Evolutionary conservation across 257 asterid genomes (phyloP), one percentile per base, ranked within the genome.

Genomic region (Catharanthus roseus): DNA sequence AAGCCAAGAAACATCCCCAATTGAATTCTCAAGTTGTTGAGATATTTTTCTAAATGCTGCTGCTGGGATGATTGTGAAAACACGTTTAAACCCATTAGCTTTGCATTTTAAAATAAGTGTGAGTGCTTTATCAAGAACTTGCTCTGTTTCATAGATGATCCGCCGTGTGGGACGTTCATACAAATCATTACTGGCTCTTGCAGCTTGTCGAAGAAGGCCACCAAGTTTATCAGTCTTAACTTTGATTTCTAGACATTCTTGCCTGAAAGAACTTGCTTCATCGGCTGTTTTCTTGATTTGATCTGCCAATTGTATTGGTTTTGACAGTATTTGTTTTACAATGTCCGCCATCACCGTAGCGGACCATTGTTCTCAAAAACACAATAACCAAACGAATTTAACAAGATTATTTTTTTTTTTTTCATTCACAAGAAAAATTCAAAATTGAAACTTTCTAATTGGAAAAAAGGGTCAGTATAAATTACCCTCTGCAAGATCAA

Each of bases 91-190:
- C 33, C 96, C 95, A 38, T 78, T 87, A 63, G 90, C 85, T 23
- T 84, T 83, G 85, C 95, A 87, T 24, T 89, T 90, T 58, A 81
- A 45, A 18, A 88, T 82, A 0, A 88, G 84, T n/a, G 83, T 74
- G 0, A 88, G 79, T 74, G 95, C 91, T 26, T 89, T 86, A 19
- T 87, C 89, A 4, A 89, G 89, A 47, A 82, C 93, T 38, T 83
- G 87, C 71, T 82, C 88, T 3, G 91, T 83, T 49, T 88, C 96
- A 63, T 85, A 91, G 75, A 88, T 88, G 83, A 90, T 88, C 7
- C 92, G 95, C 28, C 96, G 87, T 6, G 93, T 88, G 73, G 95
- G 95, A 0, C 93, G 88, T 71, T 89, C 92, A 77, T 86, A 89
- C 50, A 86, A 85, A 50, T 86, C 90, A 42, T 77, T 78, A 77